These are phyloP conservation scores for Colletotrichum tabaci DNA, from an alignment of 2,329 filamentous ascomycete species.

Conservation along the genomic window DNA sequence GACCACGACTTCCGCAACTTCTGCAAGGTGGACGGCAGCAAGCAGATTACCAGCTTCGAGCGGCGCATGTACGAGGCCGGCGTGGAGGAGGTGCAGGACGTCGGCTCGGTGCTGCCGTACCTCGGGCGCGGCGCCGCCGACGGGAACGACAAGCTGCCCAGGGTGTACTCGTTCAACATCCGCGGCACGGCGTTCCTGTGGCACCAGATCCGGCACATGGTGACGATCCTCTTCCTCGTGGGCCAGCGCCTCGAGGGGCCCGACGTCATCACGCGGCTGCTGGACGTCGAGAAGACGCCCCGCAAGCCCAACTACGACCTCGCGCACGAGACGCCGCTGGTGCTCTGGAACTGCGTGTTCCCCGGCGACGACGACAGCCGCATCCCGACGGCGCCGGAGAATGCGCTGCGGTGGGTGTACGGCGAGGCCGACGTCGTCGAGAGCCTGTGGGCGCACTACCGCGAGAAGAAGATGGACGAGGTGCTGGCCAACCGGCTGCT, in stretches of 20 bases:
- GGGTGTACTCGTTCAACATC: constrained; percentile 90
- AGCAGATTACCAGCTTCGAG: constrained; percentile 89
- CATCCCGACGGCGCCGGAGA: constrained; percentile 56
- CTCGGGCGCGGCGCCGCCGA: constrained; percentile 53
- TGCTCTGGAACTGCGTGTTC: constrained; percentile 97
- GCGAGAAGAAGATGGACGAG: constrained; percentile 90
- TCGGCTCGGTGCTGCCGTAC: constrained; percentile 69
- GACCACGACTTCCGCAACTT: constrained; percentile 96
- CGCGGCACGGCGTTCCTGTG: constrained; percentile 94
- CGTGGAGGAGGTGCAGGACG: constrained; percentile 78
- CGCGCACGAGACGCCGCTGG: constrained; percentile 90
- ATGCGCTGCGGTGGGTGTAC: constrained; percentile 84
- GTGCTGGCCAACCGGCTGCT: constrained; percentile 83
- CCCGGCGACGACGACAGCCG: constrained; percentile 62
- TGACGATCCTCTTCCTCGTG: constrained; percentile 91
- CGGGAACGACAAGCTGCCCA: constrained; percentile 58
- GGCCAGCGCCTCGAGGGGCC: constrained; percentile 89
- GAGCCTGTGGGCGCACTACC: constrained; percentile 87
- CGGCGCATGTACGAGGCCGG: constrained; percentile 85
- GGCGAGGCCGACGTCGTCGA: constrained; percentile 76
- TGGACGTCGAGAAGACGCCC: constrained; percentile 81
- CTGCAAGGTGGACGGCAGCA: constrained; percentile 92
- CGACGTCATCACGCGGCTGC: constrained; percentile 78
- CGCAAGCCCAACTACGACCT: constrained; percentile 90
- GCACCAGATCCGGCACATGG: constrained; percentile 98